Evolutionary conservation across 176 grass and related monocot genomes (phyloP).

Genomic region (Hyparrhenia diplandra): DNA sequence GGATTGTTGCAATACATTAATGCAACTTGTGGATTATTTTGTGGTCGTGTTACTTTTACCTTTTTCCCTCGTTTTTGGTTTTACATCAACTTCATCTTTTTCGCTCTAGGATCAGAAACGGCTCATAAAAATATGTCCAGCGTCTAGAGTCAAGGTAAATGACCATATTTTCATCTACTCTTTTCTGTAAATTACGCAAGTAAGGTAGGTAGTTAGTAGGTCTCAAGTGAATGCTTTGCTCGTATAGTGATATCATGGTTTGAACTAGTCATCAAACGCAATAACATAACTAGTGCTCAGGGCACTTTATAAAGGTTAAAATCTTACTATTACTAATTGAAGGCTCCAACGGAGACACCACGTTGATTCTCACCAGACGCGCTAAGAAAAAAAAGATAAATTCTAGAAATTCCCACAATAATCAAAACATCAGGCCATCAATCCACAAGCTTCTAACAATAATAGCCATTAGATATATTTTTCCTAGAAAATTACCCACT

Average conservation of each 20-base stretch:
- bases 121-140: neutral
- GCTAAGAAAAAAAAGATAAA: too few relatives aligned
- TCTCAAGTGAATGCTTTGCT: neutral
- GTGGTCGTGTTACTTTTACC: neutral
- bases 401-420: too few relatives aligned
- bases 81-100: neutral
- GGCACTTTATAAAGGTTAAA: too few relatives aligned
- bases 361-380: too few relatives aligned
- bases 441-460: too few relatives aligned
- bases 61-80: neutral
- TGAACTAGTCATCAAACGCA: neutral
- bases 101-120: neutral
- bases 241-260: neutral
- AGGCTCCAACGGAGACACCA: too few relatives aligned
- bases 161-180: neutral
- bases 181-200: neutral
- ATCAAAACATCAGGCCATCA: too few relatives aligned
- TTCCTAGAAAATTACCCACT: too few relatives aligned
- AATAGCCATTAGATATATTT: too few relatives aligned
- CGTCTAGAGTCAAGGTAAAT: neutral
- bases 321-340: too few relatives aligned
- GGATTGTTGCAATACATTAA: constrained; percentile 40
- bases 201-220: neutral
- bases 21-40: constrained; percentile 32
- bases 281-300: neutral